Base-by-base conservation (phyloP, 495 filamentous ascomycete genomes). In the Penicillium ochrochloron region DNA sequence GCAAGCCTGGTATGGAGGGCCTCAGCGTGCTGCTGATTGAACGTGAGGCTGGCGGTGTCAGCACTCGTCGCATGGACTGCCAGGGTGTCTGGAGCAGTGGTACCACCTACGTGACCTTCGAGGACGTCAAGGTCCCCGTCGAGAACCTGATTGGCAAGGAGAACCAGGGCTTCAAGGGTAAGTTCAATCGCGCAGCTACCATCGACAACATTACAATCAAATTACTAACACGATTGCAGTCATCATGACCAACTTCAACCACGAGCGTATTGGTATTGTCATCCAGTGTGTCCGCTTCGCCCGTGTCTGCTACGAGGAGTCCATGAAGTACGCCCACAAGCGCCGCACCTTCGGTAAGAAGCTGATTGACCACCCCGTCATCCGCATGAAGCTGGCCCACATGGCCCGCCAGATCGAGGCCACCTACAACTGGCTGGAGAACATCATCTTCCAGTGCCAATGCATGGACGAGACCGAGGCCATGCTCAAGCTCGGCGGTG, bases 191-290 rank as follows among this genome's bases (percentile, higher is more conserved):
- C 25, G 21, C 14, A 11, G 12, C 37, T 56, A 15, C 5, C 0
- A n/a, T 14, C 2, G 33, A 35, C 17, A 12, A 4, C 33, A 21
- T 23, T 1, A n/a, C 9, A 21, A 39, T 3, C n/a, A 39, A 21
- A 11, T 19, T 1, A 39, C 53, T 56, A 37, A 84, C 34, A 10
- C 7, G n/a, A 12, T 14, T n/a, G 34, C n/a, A 56, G 93, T 93
- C 59, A 91, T 96, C 81, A 96, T 97, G 93, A 96, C 93, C 62
- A 99, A 99, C 84, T 99, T 99, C 84, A 99, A 99, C 85, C 95
- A 98, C 84, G 95, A 98, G 80, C 90, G 95, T 57, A 92, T 99
- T 65, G 95, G 95, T 53, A 98, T 98, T 77, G 93, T 97, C 78
- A 99, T 99, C 82, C 95, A 99, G 79, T 96, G 89, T 66, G 74